Conservation (phyloP, 2,329 filamentous ascomycete genomes). For the Fusarium ramigenum region DNA sequence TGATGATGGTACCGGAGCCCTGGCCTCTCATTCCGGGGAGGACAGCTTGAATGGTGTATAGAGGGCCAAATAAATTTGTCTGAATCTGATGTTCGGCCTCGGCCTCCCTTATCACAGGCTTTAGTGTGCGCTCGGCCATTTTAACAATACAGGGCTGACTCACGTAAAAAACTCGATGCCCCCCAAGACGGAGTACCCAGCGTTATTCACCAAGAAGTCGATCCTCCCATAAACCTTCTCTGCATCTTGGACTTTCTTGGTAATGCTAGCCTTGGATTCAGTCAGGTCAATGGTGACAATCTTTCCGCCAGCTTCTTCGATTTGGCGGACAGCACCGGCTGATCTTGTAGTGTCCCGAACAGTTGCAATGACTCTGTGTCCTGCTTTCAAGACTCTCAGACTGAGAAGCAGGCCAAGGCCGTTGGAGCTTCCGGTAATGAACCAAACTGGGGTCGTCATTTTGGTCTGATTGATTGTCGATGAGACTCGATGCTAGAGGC, state of each 20-base stretch:
- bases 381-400: conserved; percentile 27
- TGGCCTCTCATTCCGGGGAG: conserved; percentile 57
- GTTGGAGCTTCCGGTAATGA: conserved; percentile 40
- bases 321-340: conserved; percentile 24
- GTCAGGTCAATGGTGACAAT: conserved; percentile 45
- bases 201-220: conserved; percentile 64
- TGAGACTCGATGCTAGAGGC: background rate
- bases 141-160: background rate
- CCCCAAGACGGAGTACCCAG: conserved; percentile 51
- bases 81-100: conserved; percentile 54
- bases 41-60: conserved; percentile 58
- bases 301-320: conserved; percentile 38
- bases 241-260: conserved; percentile 35
- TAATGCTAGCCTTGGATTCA: conserved; percentile 38
- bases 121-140: background rate
- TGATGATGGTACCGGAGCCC: conserved; percentile 54
- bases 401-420: conserved; percentile 36
- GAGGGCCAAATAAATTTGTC: conserved; percentile 60
- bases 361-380: conserved; percentile 33
- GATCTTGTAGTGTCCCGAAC: conserved; percentile 28
- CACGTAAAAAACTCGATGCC: conserved; percentile 42
- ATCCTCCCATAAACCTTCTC: conserved; percentile 47
- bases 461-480: background rate
- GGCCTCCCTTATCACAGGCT: conserved; percentile 40
- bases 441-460: conserved; percentile 37